Percentiles rank a stretch among this genome's conserved stretches.
Evolutionary conservation across 2,329 filamentous ascomycete species (phyloP).

Genomic region (Aspergillus uvarum): DNA sequence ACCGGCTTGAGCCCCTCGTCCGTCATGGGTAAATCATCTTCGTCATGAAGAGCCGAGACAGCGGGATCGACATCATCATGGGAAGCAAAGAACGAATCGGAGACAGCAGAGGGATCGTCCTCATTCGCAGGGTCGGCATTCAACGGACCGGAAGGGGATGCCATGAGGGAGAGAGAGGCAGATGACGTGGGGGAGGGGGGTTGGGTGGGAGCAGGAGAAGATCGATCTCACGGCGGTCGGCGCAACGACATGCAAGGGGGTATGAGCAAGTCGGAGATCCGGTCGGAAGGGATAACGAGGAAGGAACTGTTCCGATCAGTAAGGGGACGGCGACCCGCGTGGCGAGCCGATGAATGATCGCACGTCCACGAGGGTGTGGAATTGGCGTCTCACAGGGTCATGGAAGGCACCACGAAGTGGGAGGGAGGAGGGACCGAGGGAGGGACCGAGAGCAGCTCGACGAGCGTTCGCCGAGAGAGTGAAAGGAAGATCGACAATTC

Average conservation of each 20-base stretch:
- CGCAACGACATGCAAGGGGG: slow-evolving; percentile 16
- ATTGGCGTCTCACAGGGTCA: slow-evolving; percentile 21
- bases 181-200: not conserved
- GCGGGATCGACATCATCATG: slow-evolving; percentile 22
- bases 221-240: slow-evolving; percentile 18
- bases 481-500: not conserved
- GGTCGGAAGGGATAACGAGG: slow-evolving; percentile 6
- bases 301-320: slow-evolving; percentile 11
- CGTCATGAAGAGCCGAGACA: slow-evolving; percentile 13
- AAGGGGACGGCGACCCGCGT: slow-evolving; percentile 17
- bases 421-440: not conserved
- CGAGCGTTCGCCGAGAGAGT: not conserved
- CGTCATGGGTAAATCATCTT: slow-evolving; percentile 19
- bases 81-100: slow-evolving; percentile 20
- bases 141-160: slow-evolving; percentile 24
- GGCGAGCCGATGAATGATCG: slow-evolving; percentile 22
- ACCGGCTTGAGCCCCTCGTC: slow-evolving; percentile 25
- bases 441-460: not conserved
- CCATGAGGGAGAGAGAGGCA: slow-evolving; percentile 24
- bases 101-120: slow-evolving; percentile 27
- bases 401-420: slow-evolving; percentile 15
- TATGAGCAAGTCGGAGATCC: slow-evolving; percentile 10
- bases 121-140: slow-evolving; percentile 28
- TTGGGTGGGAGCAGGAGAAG: not conserved
- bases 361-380: slow-evolving; percentile 24